Evolutionary conservation across 2,329 filamentous ascomycete species (phyloP).

Genomic region (Penicillium thymicola): DNA sequence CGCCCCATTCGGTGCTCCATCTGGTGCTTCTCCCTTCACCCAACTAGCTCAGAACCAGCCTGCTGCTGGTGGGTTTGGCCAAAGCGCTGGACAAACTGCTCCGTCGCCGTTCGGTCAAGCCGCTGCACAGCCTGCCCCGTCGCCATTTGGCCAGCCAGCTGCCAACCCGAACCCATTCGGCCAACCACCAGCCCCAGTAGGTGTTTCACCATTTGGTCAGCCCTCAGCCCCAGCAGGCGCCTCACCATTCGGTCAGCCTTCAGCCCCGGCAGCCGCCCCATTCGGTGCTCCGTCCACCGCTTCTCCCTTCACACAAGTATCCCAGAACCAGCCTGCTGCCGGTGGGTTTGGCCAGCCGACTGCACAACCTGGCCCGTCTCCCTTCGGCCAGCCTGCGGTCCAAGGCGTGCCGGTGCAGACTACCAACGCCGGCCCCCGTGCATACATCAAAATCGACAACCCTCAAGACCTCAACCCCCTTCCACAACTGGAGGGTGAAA

Average conservation of each 20-base stretch:
- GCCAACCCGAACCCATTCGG: constrained; percentile 18
- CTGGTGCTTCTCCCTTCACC: constrained; percentile 44
- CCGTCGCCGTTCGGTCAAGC: constrained; percentile 13
- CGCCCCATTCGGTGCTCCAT: constrained; percentile 37
- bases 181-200: constrained; percentile 25
- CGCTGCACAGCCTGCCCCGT: constrained; percentile 10
- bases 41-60: constrained; percentile 34
- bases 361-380: not conserved
- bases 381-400: constrained; percentile 19
- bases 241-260: constrained; percentile 41
- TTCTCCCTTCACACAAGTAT: constrained; percentile 31
- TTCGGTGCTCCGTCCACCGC: constrained; percentile 21
- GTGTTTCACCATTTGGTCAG: constrained; percentile 30
- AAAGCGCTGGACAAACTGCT: constrained; percentile 13
- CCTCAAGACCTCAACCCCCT: constrained; percentile 33
- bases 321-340: constrained; percentile 15
- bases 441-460: constrained; percentile 27
- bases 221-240: constrained; percentile 28
- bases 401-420: constrained; percentile 17
- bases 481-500: constrained; percentile 39
- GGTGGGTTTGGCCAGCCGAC: not conserved
- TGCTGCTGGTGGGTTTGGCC: constrained; percentile 28
- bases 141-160: constrained; percentile 42
- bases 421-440: constrained; percentile 26
- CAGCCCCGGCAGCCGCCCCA: constrained; percentile 12